Conservation (phyloP, 1,284 basidiomycete genomes). For the Limonomyces culmigenus region DNA sequence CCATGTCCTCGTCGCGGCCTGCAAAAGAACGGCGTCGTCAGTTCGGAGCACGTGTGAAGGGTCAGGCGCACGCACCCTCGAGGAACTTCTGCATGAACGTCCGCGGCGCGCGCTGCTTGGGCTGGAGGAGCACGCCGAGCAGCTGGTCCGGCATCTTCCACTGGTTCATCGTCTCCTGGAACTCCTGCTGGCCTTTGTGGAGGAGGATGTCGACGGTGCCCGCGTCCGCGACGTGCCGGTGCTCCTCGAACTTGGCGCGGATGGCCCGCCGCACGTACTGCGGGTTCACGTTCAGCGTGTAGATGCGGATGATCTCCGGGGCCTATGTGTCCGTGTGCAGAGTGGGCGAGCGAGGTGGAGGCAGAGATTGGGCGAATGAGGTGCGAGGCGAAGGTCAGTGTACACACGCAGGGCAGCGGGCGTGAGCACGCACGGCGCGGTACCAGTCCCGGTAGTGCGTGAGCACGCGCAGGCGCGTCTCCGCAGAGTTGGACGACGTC, state of each 20-base stretch:
- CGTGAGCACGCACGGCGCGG: conserved; percentile 46
- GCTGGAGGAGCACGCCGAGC: conserved; percentile 42
- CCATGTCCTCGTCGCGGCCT: conserved; percentile 39
- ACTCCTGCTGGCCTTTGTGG: conserved; percentile 78
- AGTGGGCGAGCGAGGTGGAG: conserved; percentile 1
- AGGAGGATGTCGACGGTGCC: conserved; percentile 80
- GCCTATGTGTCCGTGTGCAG: conserved; percentile 38
- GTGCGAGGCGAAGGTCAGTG: too few species aligned
- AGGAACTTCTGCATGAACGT: conserved; percentile 79
- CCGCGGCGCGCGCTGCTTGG: conserved; percentile 30
- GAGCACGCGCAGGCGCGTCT: conserved; percentile 58
- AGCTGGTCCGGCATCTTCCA: conserved; percentile 83
- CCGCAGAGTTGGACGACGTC: conserved; percentile 39
- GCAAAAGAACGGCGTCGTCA: conserved; percentile 1
- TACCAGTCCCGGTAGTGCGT: conserved; percentile 89
- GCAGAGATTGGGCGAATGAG: background rate
- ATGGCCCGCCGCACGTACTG: conserved; percentile 73
- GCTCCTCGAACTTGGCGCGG: conserved; percentile 78
- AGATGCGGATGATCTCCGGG: conserved; percentile 77
- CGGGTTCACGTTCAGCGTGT: conserved; percentile 73
- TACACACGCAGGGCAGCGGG: background rate
- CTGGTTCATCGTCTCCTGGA: conserved; percentile 87
- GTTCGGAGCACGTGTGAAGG: conserved; percentile 1
- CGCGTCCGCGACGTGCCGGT: conserved; percentile 71
- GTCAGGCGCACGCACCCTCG: conserved; percentile 44